phyloP scores from a whole-genome alignment of 1,139 yeast species.

The Schizosaccharomyces versatilis region DNA sequence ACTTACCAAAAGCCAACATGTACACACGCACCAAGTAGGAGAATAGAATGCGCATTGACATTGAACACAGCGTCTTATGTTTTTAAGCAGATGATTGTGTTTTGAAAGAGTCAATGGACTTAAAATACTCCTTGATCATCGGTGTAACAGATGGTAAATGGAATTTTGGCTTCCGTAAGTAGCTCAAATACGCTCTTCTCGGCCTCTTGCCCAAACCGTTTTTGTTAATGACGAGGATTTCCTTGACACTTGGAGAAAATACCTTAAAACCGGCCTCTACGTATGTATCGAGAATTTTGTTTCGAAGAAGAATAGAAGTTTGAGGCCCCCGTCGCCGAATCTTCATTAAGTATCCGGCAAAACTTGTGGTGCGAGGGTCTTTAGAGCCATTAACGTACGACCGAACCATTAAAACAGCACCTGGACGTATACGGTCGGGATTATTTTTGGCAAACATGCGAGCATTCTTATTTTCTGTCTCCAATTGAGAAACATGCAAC shows the following conservation, averaged over 20 bases:
- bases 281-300: slow-evolving; percentile 14
- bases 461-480: slow-evolving; percentile 4
- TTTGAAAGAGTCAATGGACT: too few species aligned
- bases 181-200: slow-evolving; percentile 14
- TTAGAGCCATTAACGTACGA: slow-evolving; percentile 7
- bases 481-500: background rate
- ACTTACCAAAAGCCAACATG: too few species aligned
- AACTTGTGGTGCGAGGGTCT: slow-evolving; percentile 7
- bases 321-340: slow-evolving; percentile 14
- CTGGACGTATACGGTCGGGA: slow-evolving; percentile 6
- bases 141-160: slow-evolving; percentile 9
- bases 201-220: slow-evolving; percentile 12
- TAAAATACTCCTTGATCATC: slow-evolving; percentile 2
- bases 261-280: slow-evolving; percentile 14
- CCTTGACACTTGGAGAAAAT: slow-evolving; percentile 13
- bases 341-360: slow-evolving; percentile 14
- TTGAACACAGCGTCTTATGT: too few species aligned
- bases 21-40: too few species aligned
- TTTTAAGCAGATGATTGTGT: too few species aligned
- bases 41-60: too few species aligned
- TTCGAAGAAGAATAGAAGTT: slow-evolving; percentile 13
- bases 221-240: slow-evolving; percentile 12
- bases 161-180: slow-evolving; percentile 17
- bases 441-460: slow-evolving; percentile 6
- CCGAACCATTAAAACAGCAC: slow-evolving; percentile 9